Base-by-base conservation (phyloP, 305 asterid species). In the Solanum hybrid region DNA sequence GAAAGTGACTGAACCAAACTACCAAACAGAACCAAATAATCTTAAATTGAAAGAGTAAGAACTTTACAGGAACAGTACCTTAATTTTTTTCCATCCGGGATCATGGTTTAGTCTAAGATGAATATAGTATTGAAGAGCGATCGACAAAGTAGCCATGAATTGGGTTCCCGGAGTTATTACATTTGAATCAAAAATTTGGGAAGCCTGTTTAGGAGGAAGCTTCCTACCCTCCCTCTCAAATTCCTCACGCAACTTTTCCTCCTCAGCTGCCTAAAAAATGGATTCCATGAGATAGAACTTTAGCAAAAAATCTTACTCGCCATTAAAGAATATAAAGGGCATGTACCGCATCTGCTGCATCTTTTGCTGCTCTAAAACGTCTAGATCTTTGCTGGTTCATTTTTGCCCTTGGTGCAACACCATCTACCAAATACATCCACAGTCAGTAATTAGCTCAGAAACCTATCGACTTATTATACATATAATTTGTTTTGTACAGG, bases 301-400 rank as follows among this genome's bases (percentile, higher is more conserved):
- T 42, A 87, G 24, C 60, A 37, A 27, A 51, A 32, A 77, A 56
- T 88, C 66, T 51, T 51, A 60, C 81, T 38, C 81, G 12, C 80
- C 81, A 22, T 51, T 60, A 79, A 82, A 72, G 26, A 91, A 90
- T 85, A 79, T 69, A 77, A 72, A 90, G 51, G 90, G 85, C 85
- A 84, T 95, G 90, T 88, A 97, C 99, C 92, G 96, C 95, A 86
- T 96, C 99, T 35, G 97, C 94, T 77, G 99, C 99, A 93, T 97
- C 99, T 94, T 97, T 95, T 90, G 99, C 99, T 40, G 99, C 98
- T 92, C 99, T 93, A 90, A 97, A 97, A 92, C 99, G 99, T 94
- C 99, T 93, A 38, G 99, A 95, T 89, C 99, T 93, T 91, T 96
- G 99, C 92, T 97, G 99, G 92, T 97, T 97, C 99, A 97, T 96